phyloP scores from a whole-genome alignment of 116 monocot genomes.

The Phalaenopsis hybrid region DNA sequence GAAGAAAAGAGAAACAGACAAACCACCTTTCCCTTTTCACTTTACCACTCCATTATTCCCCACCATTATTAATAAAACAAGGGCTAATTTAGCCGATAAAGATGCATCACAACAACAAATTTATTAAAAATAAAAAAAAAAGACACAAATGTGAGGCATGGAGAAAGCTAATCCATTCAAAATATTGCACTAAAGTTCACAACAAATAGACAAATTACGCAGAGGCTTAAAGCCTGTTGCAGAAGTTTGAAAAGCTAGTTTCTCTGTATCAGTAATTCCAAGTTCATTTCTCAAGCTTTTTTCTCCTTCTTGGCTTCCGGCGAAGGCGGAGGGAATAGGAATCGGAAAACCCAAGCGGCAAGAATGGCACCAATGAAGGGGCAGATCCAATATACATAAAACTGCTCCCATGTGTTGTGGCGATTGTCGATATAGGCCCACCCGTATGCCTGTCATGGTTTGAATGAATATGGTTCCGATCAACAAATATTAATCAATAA shows the following conservation, averaged over 20 bases:
- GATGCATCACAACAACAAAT: not conserved
- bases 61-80: not conserved
- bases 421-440: slow-evolving; percentile 70
- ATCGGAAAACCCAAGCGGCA: slow-evolving; percentile 55
- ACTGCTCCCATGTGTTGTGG: slow-evolving; percentile 72
- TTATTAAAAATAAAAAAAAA: not conserved
- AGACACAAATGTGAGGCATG: not conserved
- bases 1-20: not conserved
- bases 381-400: slow-evolving; percentile 86
- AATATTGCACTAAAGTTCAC: not conserved
- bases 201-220: not conserved
- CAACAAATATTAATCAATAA: not conserved
- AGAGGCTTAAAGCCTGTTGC: not conserved
- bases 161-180: not conserved
- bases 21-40: not conserved
- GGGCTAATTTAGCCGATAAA: not conserved
- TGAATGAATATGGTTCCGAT: not conserved
- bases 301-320: slow-evolving; percentile 24
- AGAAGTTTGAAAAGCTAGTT: not conserved
- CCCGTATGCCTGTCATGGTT: slow-evolving; percentile 57
- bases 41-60: not conserved
- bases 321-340: slow-evolving; percentile 24
- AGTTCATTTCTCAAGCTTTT: slow-evolving; percentile 29
- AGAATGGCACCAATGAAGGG: slow-evolving; percentile 73
- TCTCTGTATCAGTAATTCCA: not conserved